Conservation (phyloP, 1,284 basidiomycete genomes). For the Fistulinella cinereoalba region DNA sequence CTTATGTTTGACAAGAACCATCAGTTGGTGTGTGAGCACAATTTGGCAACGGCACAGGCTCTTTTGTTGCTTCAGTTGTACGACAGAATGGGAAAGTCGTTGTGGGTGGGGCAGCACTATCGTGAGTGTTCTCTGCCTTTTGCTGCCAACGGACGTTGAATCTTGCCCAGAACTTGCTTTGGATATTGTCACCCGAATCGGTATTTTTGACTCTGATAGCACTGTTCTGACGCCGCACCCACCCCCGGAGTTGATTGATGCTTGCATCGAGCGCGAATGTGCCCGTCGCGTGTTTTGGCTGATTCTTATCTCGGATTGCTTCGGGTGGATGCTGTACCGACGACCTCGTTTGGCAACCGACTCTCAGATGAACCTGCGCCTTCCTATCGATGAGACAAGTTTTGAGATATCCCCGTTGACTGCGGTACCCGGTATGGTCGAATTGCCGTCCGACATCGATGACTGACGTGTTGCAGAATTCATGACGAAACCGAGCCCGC, state of each 20-base stretch:
- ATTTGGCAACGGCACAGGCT: slow-evolving; percentile 65
- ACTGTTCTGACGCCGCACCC: slow-evolving; percentile 46
- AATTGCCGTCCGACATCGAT: slow-evolving; percentile 4
- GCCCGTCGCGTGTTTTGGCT: slow-evolving; percentile 76
- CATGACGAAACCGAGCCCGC: slow-evolving; percentile 55
- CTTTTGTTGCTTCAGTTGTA: slow-evolving; percentile 68
- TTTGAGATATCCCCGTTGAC: slow-evolving; percentile 67
- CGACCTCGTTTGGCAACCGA: slow-evolving; percentile 48
- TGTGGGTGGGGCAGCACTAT: slow-evolving; percentile 30
- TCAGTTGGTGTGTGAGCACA: slow-evolving; percentile 50
- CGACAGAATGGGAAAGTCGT: slow-evolving; percentile 52
- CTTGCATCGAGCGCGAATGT: slow-evolving; percentile 66
- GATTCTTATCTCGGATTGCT: slow-evolving; percentile 56
- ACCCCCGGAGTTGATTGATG: slow-evolving; percentile 54
- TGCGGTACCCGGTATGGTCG: slow-evolving; percentile 53
- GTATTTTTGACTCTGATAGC: slow-evolving; percentile 58
- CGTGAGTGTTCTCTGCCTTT: slow-evolving; percentile 19
- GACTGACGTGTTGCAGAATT: slow-evolving; percentile 48
- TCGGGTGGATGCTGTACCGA: slow-evolving; percentile 49
- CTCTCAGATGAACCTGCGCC: slow-evolving; percentile 56
- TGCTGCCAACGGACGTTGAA: slow-evolving; percentile 10
- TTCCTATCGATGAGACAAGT: slow-evolving; percentile 73
- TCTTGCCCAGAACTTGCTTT: slow-evolving; percentile 55
- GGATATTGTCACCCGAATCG: slow-evolving; percentile 61
- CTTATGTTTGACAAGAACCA: slow-evolving; percentile 67